These are phyloP conservation scores for Typha latifolia DNA, from an alignment of 176 grass and related monocot genomes.

Conservation along the genomic window DNA sequence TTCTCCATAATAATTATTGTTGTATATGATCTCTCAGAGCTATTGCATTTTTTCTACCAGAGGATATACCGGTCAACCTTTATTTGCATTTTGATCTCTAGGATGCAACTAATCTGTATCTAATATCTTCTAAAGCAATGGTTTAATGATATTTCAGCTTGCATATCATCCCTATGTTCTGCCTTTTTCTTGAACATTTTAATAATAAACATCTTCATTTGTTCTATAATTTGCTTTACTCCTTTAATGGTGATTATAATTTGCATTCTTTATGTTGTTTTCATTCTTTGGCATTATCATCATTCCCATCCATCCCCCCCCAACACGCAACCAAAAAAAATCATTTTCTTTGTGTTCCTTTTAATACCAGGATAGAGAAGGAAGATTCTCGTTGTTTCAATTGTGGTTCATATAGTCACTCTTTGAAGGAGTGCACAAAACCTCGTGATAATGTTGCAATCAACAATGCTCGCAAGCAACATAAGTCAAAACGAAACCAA, in stretches of 20 bases:
- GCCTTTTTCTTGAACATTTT: too few species aligned
- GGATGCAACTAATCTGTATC: not conserved
- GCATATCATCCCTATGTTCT: too few species aligned
- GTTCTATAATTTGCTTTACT: too few species aligned
- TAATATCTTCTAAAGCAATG: too few species aligned
- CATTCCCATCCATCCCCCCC: not conserved
- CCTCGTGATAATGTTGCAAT: constrained; percentile 84
- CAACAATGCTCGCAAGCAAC: constrained; percentile 67
- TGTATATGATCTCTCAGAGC: not conserved
- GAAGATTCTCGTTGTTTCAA: constrained; percentile 94
- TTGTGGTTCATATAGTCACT: constrained; percentile 89
- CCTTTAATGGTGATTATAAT: too few species aligned
- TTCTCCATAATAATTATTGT: not conserved
- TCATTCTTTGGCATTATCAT: not conserved
- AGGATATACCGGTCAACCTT: not conserved
- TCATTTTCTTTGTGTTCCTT: constrained; percentile 1
- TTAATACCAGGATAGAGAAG: constrained; percentile 38
- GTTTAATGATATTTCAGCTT: too few species aligned
- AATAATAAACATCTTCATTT: too few species aligned
- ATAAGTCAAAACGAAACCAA: constrained; percentile 59
- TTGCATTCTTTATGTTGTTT: too few species aligned
- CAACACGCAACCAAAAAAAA: not conserved
- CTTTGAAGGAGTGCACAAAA: constrained; percentile 76
- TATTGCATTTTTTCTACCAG: not conserved
- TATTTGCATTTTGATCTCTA: not conserved